These are phyloP conservation scores for Saccharomycopsis javanensis DNA, from an alignment of 805 yeast species.

Conservation along the genomic window DNA sequence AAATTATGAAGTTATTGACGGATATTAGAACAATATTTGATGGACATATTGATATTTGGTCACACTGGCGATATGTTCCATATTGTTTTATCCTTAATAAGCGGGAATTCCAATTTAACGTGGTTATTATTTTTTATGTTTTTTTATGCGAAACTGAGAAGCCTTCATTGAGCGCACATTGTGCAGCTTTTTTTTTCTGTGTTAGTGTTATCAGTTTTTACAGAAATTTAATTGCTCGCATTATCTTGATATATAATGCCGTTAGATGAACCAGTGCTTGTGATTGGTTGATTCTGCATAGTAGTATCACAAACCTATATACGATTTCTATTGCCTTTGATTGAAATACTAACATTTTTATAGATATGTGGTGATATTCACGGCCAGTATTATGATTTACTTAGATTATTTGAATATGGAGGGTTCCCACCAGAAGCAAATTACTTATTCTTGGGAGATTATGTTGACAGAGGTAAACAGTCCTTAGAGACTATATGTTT, in stretches of 20 bases:
- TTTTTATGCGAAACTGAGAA: too few relatives aligned
- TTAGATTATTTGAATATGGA: conserved; percentile 94
- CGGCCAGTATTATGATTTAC: conserved; percentile 93
- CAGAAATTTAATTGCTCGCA: not conserved
- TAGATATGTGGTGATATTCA: conserved; percentile 94
- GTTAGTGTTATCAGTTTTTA: not conserved
- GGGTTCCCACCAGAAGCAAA: conserved; percentile 99
- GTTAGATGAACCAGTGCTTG: not conserved
- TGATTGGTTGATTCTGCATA: not conserved
- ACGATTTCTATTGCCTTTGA: too few relatives aligned
- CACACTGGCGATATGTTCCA: too few relatives aligned
- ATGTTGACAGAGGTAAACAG: conserved; percentile 98
- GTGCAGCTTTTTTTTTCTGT: not conserved
- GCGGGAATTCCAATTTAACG: not conserved
- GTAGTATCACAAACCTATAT: too few relatives aligned
- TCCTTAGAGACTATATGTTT: conserved; percentile 92
- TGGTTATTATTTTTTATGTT: not conserved
- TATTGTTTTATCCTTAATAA: not conserved
- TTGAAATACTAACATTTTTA: conserved; percentile 1
- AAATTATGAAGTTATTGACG: too few relatives aligned
- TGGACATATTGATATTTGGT: too few relatives aligned
- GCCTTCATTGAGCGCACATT: not conserved
- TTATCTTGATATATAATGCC: not conserved
- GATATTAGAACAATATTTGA: too few relatives aligned
- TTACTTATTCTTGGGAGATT: conserved; percentile 91